Conservation (phyloP, 805 yeast species). For the Starmerella tilneyi region DNA sequence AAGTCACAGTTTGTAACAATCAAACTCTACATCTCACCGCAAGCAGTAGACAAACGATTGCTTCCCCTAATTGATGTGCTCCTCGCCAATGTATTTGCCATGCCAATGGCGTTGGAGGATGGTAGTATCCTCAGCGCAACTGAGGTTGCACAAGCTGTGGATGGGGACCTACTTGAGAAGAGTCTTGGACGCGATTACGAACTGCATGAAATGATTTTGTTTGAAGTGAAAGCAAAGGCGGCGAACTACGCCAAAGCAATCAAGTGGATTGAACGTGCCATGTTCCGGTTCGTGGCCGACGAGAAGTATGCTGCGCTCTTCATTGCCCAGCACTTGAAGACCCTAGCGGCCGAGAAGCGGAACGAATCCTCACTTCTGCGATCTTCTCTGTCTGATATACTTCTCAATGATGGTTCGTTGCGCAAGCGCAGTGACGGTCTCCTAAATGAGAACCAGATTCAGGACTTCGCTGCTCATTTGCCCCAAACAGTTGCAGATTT, state of each 20-base stretch:
- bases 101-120: constrained; percentile 57
- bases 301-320: constrained; percentile 57
- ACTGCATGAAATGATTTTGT: constrained; percentile 55
- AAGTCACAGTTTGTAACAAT: constrained; percentile 70
- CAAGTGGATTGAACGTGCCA: constrained; percentile 60
- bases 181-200: constrained; percentile 48
- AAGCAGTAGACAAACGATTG: constrained; percentile 40
- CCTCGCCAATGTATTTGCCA: constrained; percentile 54
- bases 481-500: constrained; percentile 40
- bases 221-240: constrained; percentile 51
- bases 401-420: constrained; percentile 51
- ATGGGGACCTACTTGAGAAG: constrained; percentile 56
- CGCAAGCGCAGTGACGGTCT: constrained; percentile 56
- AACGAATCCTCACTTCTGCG: constrained; percentile 53
- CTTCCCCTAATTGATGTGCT: constrained; percentile 56
- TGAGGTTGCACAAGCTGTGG: constrained; percentile 60
- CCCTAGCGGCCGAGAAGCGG: constrained; percentile 54
- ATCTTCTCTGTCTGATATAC: constrained; percentile 47
- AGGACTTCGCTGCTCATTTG: constrained; percentile 42
- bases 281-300: constrained; percentile 62
- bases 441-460: constrained; percentile 50
- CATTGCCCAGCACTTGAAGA: constrained; percentile 49
- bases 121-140: constrained; percentile 57
- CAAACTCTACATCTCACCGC: constrained; percentile 50
- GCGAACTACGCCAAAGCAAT: constrained; percentile 58